Base-by-base conservation (phyloP, 441 rosid genomes). In the Corymbia calophylla region DNA sequence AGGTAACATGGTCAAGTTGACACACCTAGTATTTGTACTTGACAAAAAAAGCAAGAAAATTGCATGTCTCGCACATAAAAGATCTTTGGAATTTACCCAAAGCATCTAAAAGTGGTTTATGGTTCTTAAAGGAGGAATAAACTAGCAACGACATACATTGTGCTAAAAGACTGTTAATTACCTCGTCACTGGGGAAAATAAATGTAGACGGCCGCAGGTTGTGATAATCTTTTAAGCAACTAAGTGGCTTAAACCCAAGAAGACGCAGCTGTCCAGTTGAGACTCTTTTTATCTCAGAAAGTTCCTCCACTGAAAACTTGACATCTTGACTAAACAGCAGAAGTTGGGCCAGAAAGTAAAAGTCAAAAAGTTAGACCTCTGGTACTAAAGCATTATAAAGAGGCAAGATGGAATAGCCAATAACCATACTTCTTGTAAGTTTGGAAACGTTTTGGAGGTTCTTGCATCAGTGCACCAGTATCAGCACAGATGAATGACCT, bases 121-220 rank as follows among this genome's bases (percentile, higher is more conserved):
- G 49, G 49, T 73, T 39, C 49, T 44, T 39, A 73, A 39, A 77
- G 49, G 51, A 77, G 84, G 84, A 39, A 77, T 44, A 77, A 39
- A 39, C 51, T 44, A 44, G 51, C 84, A 77, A 21, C 44, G 84
- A 77, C 84, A 77, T 77, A 77, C 17, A 21, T 77, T 39, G 84
- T 77, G 51, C 84, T 32, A 73, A 48, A 84, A 55, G 27, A 66
- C 87, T 0, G 87, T 80, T 91, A 89, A 32, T 54, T 92, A 98
- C 99, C 99, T 98, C 93, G 91, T 98, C 99, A 90, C 94, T 93
- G 44, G 99, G 98, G 93, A 93, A 96, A 90, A 97, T 92, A 95
- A 98, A 98, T 54, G 99, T 96, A 47, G 99, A 95, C 55, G 99
- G 99, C 94, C 94, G 95, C 95, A 97, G 87, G 94, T 98, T 97